Evolutionary conservation across 1,139 yeast genomes (phyloP), one percentile per base, ranked within the genome.

Genomic region (Geotrichum europaeum): DNA sequence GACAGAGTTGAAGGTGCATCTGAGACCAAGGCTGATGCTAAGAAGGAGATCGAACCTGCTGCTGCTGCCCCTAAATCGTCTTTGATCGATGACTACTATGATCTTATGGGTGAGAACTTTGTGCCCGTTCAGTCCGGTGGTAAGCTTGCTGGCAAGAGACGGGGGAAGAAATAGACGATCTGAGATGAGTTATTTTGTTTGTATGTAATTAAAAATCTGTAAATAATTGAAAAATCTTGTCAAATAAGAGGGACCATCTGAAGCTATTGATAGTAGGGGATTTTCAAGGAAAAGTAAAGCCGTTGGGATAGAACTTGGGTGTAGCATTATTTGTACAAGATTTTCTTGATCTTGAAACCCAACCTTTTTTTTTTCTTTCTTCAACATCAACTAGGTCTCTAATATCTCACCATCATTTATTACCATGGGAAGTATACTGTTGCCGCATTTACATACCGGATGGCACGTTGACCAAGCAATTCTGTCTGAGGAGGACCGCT

Each of bases 381-480:
- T 28, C 51, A n/a, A 20, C 45, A 47, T 20, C 25, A 18, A 50
- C 56, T 55, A 51, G 18, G 32, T 25, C 28, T 53, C 20, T 15
- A 47, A 32, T 6, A 53, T n/a, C 24, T 24, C 57, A 6, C 10
- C 51, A 54, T 25, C 32, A 15, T 20, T 30, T 49, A 43, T 34
- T 53, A 49, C 22, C 57, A 89, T 89, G 96, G 95, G 96, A 12
- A 87, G 95, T 64, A 87, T 89, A 6, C 89, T 92, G 69, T 78
- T 92, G 59, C 96, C 97, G 12, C 96, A 92, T 73, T 77, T 94
- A 65, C 84, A 81, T 40, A 83, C 96, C 0, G 99, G 97, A n/a
- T 86, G 91, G 96, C 99, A 94, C 72, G 99, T 94, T 32, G 99
- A 95, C 75, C 98, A 94, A 71, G 97, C 99, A 7, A 94, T 94